Evolutionary conservation across 1,284 basidiomycete species (phyloP), one percentile per base, ranked within the genome.

Genomic region (Malassezia restricta): DNA sequence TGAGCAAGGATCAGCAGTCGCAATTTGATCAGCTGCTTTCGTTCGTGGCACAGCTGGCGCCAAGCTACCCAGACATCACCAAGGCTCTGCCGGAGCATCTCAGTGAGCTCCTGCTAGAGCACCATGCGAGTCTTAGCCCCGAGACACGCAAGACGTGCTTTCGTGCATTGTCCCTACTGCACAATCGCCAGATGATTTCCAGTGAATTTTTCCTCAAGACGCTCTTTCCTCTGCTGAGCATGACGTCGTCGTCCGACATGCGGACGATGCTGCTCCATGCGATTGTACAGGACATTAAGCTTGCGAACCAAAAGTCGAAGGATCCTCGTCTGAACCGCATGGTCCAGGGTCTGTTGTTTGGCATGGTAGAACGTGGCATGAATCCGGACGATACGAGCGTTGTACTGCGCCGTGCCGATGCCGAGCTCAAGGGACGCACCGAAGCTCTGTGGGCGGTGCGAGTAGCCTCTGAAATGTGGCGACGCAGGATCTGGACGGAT

Each of bases 381-480:
- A 37, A 46, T 11, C 32, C 37, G n/a, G 45, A 49, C 9, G 47
- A 32, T 14, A 12, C 32, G 24, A 39, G 17, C 14, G 43, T 41
- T 15, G 53, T 55, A 20, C 53, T 55, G 38, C 43, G 40, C 38
- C 43, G 40, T n/a, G 48, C 43, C 8, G 53, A 87, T 64, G 81
- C 87, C 11, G 73, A 74, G 54, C 63, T 58, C 15, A 58, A 53
- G n/a, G 61, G 65, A 30, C 68, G 65, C 52, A 62, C 63, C 8
- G 92, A 96, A 68, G 91, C 92, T 2, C 86, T 96, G 80, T 98
- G 94, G 92, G 92, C 94, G 1, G 84, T 98, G 40, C 85, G 92
- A 44, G 76, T 98, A 49, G 87, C 91, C 12, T 86, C 87, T 68
- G 91, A 98, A 66, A 77, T 98, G 27, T 98, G 92, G 94, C 81